These are phyloP conservation scores for Fusarium nematophilum DNA, from an alignment of 2,329 filamentous ascomycete species.

Conservation along the genomic window DNA sequence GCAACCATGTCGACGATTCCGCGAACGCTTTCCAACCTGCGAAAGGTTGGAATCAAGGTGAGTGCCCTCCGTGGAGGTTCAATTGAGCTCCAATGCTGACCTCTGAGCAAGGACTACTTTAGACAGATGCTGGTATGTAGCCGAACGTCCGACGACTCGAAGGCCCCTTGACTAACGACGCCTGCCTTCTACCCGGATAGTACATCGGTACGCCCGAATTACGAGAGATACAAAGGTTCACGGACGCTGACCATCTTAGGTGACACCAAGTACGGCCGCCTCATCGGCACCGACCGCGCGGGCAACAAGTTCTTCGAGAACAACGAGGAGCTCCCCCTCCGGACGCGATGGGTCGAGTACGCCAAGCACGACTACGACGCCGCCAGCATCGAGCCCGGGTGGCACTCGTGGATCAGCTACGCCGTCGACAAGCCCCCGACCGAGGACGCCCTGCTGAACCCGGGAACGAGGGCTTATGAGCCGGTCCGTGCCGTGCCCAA, in stretches of 20 bases:
- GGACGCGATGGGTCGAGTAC: slow-evolving; percentile 98
- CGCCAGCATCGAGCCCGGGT: slow-evolving; percentile 91
- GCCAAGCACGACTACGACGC: slow-evolving; percentile 86
- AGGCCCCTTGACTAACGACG: slow-evolving; percentile 38
- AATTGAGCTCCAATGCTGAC: slow-evolving; percentile 31
- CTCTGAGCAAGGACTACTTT: slow-evolving; percentile 79
- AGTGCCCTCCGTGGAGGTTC: slow-evolving; percentile 24
- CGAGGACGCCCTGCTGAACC: slow-evolving; percentile 77
- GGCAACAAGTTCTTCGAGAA: slow-evolving; percentile 99
- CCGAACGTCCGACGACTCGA: slow-evolving; percentile 30
- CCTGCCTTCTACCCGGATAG: slow-evolving; percentile 51
- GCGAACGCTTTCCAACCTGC: slow-evolving; percentile 87
- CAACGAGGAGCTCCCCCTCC: slow-evolving; percentile 91
- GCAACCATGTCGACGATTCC: slow-evolving; percentile 87
- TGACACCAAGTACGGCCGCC: slow-evolving; percentile 93
- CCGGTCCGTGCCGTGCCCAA: slow-evolving; percentile 77
- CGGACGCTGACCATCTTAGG: slow-evolving; percentile 62
- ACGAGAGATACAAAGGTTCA: too few relatives aligned
- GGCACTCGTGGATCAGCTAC: slow-evolving; percentile 99
- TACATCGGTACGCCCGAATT: slow-evolving; percentile 69
- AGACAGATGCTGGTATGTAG: slow-evolving; percentile 90
- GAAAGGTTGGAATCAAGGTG: slow-evolving; percentile 90
- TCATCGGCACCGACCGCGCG: slow-evolving; percentile 87
- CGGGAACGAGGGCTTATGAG: slow-evolving; percentile 80
- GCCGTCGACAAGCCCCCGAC: slow-evolving; percentile 87